A percentile compares a stretch with the other conserved stretches of the same genome.
These are phyloP conservation scores for Petunia hybrid DNA, from an alignment of 305 asterid species.

Conservation along the genomic window DNA sequence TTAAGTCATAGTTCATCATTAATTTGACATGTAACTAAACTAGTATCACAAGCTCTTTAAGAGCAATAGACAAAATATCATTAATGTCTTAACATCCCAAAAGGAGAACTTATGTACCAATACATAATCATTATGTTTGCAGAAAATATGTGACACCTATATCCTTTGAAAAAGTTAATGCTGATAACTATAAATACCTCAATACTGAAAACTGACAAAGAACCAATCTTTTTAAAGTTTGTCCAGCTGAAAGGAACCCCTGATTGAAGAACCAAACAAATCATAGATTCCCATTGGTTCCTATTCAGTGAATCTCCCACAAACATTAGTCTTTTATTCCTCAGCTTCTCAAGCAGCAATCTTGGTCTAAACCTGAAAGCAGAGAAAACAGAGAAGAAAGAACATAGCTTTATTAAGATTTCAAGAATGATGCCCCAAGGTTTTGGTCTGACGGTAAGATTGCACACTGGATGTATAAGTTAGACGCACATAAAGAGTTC, in stretches of 20 bases:
- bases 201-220: slow-evolving; percentile 75
- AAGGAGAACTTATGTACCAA: no score
- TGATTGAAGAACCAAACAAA: slow-evolving; percentile 74
- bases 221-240: slow-evolving; percentile 73
- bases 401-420: no score
- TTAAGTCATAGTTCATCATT: background rate
- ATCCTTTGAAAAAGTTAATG: background rate
- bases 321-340: slow-evolving; percentile 71
- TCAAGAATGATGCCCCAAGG: no score
- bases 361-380: slow-evolving; percentile 55
- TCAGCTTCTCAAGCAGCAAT: slow-evolving; percentile 63
- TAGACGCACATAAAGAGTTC: no score
- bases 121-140: no score
- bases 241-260: slow-evolving; percentile 60
- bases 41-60: background rate
- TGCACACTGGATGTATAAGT: no score
- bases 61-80: background rate
- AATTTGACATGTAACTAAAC: background rate
- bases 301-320: slow-evolving; percentile 83
- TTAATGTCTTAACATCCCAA: background rate
- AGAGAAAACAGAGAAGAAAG: background rate
- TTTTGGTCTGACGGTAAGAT: no score
- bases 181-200: slow-evolving; percentile 51
- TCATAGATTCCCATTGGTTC: slow-evolving; percentile 84
- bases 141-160: no score